phyloP scores from a whole-genome alignment of 176 grass and related monocot species.

The Melocanna baccifera region DNA sequence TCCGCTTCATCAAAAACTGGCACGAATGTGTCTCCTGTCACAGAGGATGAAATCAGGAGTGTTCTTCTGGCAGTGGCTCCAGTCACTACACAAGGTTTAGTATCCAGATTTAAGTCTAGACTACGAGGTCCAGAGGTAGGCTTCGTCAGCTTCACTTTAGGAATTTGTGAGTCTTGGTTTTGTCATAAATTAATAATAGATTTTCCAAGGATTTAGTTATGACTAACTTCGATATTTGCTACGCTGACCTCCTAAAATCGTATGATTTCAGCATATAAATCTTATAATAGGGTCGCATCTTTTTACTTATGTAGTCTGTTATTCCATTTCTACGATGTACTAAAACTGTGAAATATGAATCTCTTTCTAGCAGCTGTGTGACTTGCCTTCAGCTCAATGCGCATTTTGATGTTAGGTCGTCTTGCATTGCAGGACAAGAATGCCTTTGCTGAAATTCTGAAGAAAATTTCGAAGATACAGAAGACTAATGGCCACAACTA shows the following conservation, averaged over 20 bases:
- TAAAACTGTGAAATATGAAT: background rate
- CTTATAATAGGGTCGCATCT: background rate
- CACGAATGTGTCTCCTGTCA: constrained; percentile 58
- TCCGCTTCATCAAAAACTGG: constrained; percentile 37
- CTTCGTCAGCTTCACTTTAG: background rate
- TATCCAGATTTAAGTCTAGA: constrained; percentile 89
- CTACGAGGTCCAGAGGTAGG: constrained; percentile 74
- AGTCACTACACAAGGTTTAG: constrained; percentile 85
- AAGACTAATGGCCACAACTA: constrained; percentile 76
- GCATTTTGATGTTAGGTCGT: background rate
- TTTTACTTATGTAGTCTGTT: background rate
- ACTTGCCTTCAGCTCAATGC: background rate
- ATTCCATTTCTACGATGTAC: background rate
- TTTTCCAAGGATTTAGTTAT: background rate
- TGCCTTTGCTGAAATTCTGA: constrained; percentile 70
- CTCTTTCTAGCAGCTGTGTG: background rate
- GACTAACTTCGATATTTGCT: constrained; percentile 8
- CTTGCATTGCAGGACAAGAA: constrained; percentile 55
- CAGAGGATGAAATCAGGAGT: constrained; percentile 90
- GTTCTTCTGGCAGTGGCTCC: constrained; percentile 75
- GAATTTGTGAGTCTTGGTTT: background rate
- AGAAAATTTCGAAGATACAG: constrained; percentile 79
- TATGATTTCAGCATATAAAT: background rate
- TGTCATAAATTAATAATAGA: background rate
- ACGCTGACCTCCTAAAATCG: background rate